phyloP scores from a whole-genome alignment of 495 filamentous ascomycete genomes.

The Cryomyces minteri region DNA sequence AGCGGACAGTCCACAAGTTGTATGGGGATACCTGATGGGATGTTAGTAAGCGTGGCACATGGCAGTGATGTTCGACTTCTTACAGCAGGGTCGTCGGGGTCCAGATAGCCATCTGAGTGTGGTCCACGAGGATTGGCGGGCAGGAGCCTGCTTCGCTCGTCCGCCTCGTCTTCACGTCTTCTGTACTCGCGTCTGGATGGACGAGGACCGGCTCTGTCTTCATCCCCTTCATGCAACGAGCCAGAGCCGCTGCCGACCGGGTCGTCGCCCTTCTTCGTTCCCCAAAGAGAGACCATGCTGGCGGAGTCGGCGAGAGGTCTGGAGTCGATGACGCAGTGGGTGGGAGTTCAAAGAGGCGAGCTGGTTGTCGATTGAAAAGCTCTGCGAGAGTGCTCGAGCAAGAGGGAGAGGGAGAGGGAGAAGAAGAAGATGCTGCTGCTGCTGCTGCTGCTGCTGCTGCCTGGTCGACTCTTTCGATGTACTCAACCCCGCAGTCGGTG shows the following conservation, averaged over 20 bases:
- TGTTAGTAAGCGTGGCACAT: too few species aligned
- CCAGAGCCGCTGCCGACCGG: background rate
- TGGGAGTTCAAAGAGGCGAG: background rate
- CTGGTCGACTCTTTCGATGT: background rate
- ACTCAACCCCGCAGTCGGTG: background rate
- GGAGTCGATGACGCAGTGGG: background rate
- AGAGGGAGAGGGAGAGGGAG: too few species aligned
- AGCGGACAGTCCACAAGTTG: constrained; percentile 79
- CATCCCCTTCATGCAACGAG: constrained; percentile 13
- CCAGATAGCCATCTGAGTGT: constrained; percentile 43
- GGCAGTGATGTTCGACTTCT: constrained; percentile 5
- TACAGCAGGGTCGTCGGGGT: constrained; percentile 90
- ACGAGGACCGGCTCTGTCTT: constrained; percentile 8
- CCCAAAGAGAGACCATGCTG: constrained; percentile 22
- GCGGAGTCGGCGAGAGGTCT: background rate
- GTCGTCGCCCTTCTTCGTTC: constrained; percentile 28
- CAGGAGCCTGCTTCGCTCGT: constrained; percentile 62
- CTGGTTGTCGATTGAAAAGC: too few species aligned
- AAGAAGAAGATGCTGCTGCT: too few species aligned
- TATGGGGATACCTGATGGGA: constrained; percentile 64
- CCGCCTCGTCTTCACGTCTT: constrained; percentile 21
- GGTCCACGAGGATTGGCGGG: constrained; percentile 24
- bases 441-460: background rate
- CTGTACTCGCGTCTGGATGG: constrained; percentile 7
- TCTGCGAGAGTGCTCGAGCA: too few species aligned